phyloP scores from a whole-genome alignment of 306 rosid genomes.

The Quercus suber region DNA sequence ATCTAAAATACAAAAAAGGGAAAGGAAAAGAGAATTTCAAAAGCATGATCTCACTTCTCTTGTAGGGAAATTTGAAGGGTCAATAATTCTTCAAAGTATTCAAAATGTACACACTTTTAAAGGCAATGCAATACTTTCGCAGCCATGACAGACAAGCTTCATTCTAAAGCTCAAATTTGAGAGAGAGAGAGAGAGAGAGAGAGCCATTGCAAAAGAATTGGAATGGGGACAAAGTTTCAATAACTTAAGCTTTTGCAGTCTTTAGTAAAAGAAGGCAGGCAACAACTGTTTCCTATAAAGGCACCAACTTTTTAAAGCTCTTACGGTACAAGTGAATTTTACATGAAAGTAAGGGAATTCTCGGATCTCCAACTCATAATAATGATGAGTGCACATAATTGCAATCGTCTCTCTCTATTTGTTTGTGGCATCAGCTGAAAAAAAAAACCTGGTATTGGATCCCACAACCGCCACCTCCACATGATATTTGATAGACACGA shows the following conservation, averaged over 20 bases:
- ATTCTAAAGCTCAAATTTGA: too few species aligned
- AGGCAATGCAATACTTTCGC: too few species aligned
- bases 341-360: constrained; percentile 85
- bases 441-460: background rate
- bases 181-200: too few species aligned
- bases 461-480: background rate
- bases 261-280: constrained; percentile 47
- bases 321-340: constrained; percentile 41
- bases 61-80: too few species aligned
- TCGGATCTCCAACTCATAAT: constrained; percentile 46
- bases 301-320: constrained; percentile 39
- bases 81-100: too few species aligned
- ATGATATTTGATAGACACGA: background rate
- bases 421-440: background rate
- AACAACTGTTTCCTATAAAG: constrained; percentile 26
- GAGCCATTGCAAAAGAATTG: too few species aligned
- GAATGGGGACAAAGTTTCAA: background rate
- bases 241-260: constrained; percentile 75
- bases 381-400: constrained; percentile 35
- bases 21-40: too few species aligned
- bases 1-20: too few species aligned
- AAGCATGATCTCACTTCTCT: too few species aligned
- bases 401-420: constrained; percentile 6
- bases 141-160: too few species aligned
- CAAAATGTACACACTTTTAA: too few species aligned